Percentiles rank a stretch among this genome's conserved stretches.
Evolutionary conservation across 2,329 filamentous ascomycete species (phyloP).

Genomic region (Chrysoporthe puriensis): DNA sequence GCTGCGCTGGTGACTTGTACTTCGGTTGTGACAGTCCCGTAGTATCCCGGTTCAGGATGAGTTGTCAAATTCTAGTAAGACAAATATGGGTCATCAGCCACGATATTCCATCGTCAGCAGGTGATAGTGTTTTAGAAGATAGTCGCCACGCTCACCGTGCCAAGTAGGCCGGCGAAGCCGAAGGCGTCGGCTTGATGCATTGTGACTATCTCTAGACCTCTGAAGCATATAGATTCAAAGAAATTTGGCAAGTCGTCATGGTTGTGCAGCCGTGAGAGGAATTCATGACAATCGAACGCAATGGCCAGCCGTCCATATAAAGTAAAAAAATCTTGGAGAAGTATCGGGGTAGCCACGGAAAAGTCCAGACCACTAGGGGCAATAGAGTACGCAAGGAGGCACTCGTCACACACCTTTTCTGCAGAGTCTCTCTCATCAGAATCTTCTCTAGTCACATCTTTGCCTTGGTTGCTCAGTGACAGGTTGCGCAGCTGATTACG

Average conservation of each 20-base stretch:
- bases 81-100: slow-evolving; percentile 16
- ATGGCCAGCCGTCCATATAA: background rate
- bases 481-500: slow-evolving; percentile 60
- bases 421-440: slow-evolving; percentile 29
- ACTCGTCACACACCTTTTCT: slow-evolving; percentile 27
- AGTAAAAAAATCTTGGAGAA: background rate
- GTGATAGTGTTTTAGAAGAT: background rate
- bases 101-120: background rate
- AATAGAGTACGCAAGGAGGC: slow-evolving; percentile 19
- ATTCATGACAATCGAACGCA: background rate
- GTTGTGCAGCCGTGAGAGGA: background rate
- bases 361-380: slow-evolving; percentile 5
- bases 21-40: slow-evolving; percentile 57
- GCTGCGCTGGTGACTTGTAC: slow-evolving; percentile 47
- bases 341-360: background rate
- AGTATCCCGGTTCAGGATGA: slow-evolving; percentile 39
- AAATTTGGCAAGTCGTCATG: background rate
- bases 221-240: background rate
- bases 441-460: slow-evolving; percentile 35
- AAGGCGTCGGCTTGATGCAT: background rate
- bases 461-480: slow-evolving; percentile 49
- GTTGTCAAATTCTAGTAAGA: slow-evolving; percentile 25
- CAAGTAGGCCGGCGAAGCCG: background rate
- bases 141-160: background rate
- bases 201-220: background rate